Percentiles rank a stretch among this genome's conserved stretches.
Conservation (phyloP, 2,329 filamentous ascomycete genomes). For the Aspergillus sp. region DNA sequence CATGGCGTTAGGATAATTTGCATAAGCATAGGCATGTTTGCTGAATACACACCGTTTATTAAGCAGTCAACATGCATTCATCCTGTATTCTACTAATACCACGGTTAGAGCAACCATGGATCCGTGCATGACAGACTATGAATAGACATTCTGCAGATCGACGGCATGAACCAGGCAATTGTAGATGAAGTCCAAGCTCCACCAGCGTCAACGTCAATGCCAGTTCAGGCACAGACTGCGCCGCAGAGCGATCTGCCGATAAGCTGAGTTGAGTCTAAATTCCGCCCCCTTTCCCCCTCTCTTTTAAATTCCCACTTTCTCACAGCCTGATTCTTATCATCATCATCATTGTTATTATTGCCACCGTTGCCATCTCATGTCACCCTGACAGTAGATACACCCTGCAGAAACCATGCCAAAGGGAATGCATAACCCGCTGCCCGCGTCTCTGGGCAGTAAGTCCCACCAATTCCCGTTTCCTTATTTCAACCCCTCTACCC, state of each 20-base stretch:
- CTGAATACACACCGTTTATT: neutral
- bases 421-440: conserved; percentile 43
- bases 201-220: too few relatives aligned
- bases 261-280: neutral
- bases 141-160: too few relatives aligned
- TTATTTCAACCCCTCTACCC: neutral
- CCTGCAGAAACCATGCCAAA: conserved; percentile 7
- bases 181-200: too few relatives aligned
- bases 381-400: neutral
- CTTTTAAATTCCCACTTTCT: too few relatives aligned
- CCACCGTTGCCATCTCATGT: neutral
- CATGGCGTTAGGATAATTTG: conserved; percentile 1
- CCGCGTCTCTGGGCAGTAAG: conserved; percentile 46
- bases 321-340: too few relatives aligned
- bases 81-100: too few relatives aligned
- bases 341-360: too few relatives aligned
- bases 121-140: too few relatives aligned
- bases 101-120: too few relatives aligned
- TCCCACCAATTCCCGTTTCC: conserved; percentile 3
- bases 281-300: neutral
- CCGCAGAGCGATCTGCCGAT: too few relatives aligned
- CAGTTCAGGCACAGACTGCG: too few relatives aligned
- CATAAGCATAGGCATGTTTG: neutral
- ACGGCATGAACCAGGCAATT: too few relatives aligned
- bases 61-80: neutral